Percentiles rank a stretch among this genome's conserved stretches.
phyloP scores from a whole-genome alignment of 75 land plant genomes.

The Pinus albicaulis region DNA sequence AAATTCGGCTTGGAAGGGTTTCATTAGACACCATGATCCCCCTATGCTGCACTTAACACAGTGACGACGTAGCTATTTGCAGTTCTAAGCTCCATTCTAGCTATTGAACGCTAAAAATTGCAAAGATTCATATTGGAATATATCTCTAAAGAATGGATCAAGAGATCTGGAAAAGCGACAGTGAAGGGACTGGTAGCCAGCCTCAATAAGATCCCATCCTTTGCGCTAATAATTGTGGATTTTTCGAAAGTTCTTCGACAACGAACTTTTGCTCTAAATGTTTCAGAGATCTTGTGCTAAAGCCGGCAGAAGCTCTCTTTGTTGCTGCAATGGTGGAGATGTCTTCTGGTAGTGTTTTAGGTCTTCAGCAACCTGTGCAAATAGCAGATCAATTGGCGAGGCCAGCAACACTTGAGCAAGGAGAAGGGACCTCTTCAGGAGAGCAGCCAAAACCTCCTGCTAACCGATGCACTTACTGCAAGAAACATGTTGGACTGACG shows the following conservation, averaged over 20 bases:
- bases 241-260: conserved; percentile 3
- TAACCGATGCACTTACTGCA: conserved; percentile 51
- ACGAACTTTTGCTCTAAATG: conserved; percentile 10
- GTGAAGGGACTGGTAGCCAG: conserved; percentile 8
- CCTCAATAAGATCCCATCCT: conserved; percentile 5
- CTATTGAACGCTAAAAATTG: too few species aligned
- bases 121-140: too few species aligned
- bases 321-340: too few species aligned
- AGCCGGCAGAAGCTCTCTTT: background rate
- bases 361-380: background rate
- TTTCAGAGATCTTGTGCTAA: background rate
- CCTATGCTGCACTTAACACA: too few species aligned
- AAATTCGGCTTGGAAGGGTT: too few species aligned
- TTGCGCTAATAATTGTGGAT: conserved; percentile 6
- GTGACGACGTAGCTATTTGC: too few species aligned
- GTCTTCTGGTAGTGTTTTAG: too few species aligned
- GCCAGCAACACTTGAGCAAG: background rate
- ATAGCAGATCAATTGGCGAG: background rate
- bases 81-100: too few species aligned
- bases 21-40: too few species aligned
- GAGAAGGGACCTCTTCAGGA: background rate
- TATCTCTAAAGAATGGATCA: conserved; percentile 6
- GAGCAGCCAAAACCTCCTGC: background rate
- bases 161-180: conserved; percentile 7
- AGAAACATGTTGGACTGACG: conserved; percentile 51